Evolutionary conservation across 345 rosid genomes (phyloP).

Genomic region (Kandelia obovata): DNA sequence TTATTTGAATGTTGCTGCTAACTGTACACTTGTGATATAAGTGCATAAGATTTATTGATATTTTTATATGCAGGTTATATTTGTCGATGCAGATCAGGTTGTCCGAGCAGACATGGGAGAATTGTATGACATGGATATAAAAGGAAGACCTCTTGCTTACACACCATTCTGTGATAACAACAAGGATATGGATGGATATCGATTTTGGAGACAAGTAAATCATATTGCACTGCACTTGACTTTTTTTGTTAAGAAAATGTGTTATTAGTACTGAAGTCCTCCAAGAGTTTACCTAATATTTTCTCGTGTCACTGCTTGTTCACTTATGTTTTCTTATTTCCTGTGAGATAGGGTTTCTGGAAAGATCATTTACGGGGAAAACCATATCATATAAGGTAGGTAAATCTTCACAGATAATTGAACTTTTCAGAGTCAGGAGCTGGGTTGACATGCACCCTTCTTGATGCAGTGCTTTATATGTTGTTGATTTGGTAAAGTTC

Average conservation of each 20-base stretch:
- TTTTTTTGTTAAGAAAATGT: not conserved
- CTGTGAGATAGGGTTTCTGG: conserved; percentile 83
- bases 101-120: conserved; percentile 97
- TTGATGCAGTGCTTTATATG: conserved; percentile 80
- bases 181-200: conserved; percentile 96
- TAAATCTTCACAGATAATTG: not conserved
- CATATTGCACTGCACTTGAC: not conserved
- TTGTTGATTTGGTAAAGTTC: conserved; percentile 88
- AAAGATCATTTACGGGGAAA: conserved; percentile 88
- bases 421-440: not conserved
- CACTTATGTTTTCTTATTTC: conserved; percentile 14
- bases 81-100: conserved; percentile 97
- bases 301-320: conserved; percentile 3
- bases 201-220: conserved; percentile 93
- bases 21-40: conserved; percentile 8
- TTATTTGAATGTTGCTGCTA: not conserved
- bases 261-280: not conserved
- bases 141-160: conserved; percentile 97
- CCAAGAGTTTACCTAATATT: not conserved
- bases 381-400: conserved; percentile 95
- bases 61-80: conserved; percentile 63
- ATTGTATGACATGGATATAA: conserved; percentile 92
- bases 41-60: conserved; percentile 11
- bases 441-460: conserved; percentile 24
- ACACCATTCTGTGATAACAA: conserved; percentile 98